Evolutionary conservation across 345 rosid species (phyloP).

Genomic region (Melaleuca quinquenervia): DNA sequence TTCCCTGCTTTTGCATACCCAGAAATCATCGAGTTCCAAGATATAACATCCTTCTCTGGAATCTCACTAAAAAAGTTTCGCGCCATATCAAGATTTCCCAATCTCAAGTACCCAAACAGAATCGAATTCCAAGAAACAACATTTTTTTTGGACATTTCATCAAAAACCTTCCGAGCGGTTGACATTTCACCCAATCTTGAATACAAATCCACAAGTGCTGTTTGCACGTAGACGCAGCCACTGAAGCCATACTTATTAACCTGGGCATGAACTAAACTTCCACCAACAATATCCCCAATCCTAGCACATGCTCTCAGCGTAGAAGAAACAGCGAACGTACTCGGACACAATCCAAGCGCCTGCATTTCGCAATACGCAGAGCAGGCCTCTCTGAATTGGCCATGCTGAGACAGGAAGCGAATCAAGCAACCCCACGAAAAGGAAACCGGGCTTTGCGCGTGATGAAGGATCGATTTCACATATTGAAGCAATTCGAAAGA

Average conservation of each 20-base stretch:
- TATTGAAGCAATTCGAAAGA: constrained; percentile 25
- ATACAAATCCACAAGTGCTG: constrained; percentile 57
- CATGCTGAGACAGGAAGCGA: constrained; percentile 43
- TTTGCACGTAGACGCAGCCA: constrained; percentile 58
- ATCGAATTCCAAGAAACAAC: constrained; percentile 72
- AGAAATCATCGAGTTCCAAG: constrained; percentile 58
- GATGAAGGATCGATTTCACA: constrained; percentile 27
- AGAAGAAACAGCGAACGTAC: constrained; percentile 50
- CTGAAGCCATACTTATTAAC: constrained; percentile 37
- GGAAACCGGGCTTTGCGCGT: constrained; percentile 16
- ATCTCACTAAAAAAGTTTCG: constrained; percentile 37
- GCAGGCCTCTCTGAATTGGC: constrained; percentile 41
- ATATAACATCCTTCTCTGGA: constrained; percentile 44
- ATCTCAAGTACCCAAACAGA: constrained; percentile 42
- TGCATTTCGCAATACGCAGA: constrained; percentile 38
- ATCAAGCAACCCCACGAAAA: constrained; percentile 57
- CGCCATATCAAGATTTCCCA: constrained; percentile 28
- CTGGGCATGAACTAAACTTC: constrained; percentile 41
- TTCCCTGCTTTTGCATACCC: constrained; percentile 44
- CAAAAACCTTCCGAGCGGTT: constrained; percentile 42
- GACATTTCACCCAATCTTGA: constrained; percentile 37
- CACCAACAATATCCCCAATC: constrained; percentile 19
- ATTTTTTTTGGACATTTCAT: constrained; percentile 33
- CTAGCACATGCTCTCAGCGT: constrained; percentile 49
- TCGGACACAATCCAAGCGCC: constrained; percentile 31